These are phyloP conservation scores for Irpex rosettiformis DNA, from an alignment of 1,284 basidiomycete species.

Conservation along the genomic window DNA sequence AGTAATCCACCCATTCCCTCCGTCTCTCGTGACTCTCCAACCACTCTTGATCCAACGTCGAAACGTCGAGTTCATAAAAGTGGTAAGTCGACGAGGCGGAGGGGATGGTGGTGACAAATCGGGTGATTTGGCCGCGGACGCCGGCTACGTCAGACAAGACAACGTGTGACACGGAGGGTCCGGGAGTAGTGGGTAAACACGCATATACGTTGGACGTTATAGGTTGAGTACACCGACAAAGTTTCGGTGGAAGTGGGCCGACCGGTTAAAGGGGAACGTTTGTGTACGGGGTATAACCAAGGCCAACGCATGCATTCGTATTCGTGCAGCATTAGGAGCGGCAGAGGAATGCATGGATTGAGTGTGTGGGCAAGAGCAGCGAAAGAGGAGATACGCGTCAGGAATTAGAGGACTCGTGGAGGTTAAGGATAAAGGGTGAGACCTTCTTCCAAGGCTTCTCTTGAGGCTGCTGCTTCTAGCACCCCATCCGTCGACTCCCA, in stretches of 20 bases:
- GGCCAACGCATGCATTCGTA: too few relatives aligned
- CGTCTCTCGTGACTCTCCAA: conserved; percentile 70
- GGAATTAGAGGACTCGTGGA: conserved; percentile 59
- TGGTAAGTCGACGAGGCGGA: conserved; percentile 77
- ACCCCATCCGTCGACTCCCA: conserved; percentile 77
- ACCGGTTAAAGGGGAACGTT: too few relatives aligned
- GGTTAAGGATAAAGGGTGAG: conserved; percentile 76
- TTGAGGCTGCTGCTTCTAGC: conserved; percentile 79
- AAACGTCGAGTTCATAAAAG: conserved; percentile 82
- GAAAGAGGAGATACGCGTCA: conserved; percentile 36
- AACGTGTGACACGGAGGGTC: conserved; percentile 18
- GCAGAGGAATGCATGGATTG: too few relatives aligned
- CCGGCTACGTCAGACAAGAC: conserved; percentile 50
- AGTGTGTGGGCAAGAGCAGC: conserved; percentile 31
- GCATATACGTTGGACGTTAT: too few relatives aligned
- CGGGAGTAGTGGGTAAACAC: conserved; percentile 20
- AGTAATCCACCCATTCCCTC: conserved; percentile 82
- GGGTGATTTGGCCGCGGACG: conserved; percentile 74
- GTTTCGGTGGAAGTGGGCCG: too few relatives aligned
- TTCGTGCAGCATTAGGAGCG: too few relatives aligned
- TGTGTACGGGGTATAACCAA: too few relatives aligned
- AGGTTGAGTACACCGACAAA: too few relatives aligned
- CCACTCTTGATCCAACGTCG: conserved; percentile 70
- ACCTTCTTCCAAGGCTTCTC: conserved; percentile 92
- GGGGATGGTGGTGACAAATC: conserved; percentile 74